Percentiles rank a stretch among this genome's conserved stretches.
Conservation (phyloP, 2,329 filamentous ascomycete genomes). For the Cryphonectria naterciae region DNA sequence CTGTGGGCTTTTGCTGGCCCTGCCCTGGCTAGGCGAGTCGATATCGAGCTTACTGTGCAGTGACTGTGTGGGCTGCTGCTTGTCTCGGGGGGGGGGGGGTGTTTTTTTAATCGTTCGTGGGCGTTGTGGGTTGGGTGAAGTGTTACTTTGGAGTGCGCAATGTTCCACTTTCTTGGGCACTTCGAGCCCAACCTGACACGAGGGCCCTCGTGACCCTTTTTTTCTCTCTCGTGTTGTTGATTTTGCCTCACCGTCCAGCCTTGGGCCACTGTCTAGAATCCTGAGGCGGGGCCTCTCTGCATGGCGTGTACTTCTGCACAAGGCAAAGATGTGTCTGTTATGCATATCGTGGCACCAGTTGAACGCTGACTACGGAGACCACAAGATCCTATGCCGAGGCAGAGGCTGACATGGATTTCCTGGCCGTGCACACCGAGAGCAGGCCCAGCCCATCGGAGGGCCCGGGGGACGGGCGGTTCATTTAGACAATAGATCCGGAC, state of each 20-base stretch:
- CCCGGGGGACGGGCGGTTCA: background rate
- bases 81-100: background rate
- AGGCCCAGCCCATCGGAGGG: background rate
- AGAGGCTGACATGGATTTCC: background rate
- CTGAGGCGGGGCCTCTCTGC: background rate
- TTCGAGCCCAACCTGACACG: background rate
- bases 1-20: background rate
- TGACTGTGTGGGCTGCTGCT: slow-evolving; percentile 4
- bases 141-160: background rate
- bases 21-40: background rate
- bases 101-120: background rate
- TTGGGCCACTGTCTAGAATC: background rate
- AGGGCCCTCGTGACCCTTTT: background rate
- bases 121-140: slow-evolving; percentile 9
- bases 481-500: background rate
- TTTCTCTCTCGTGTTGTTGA: too few relatives aligned
- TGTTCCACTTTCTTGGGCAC: background rate
- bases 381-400: background rate
- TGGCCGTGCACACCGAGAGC: background rate
- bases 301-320: background rate
- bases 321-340: background rate
- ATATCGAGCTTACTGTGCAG: slow-evolving; percentile 4
- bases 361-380: background rate
- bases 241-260: background rate
- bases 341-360: background rate